These are phyloP conservation scores for Amanita rimosa DNA, from an alignment of 768 basidiomycete genomes.

Conservation along the genomic window DNA sequence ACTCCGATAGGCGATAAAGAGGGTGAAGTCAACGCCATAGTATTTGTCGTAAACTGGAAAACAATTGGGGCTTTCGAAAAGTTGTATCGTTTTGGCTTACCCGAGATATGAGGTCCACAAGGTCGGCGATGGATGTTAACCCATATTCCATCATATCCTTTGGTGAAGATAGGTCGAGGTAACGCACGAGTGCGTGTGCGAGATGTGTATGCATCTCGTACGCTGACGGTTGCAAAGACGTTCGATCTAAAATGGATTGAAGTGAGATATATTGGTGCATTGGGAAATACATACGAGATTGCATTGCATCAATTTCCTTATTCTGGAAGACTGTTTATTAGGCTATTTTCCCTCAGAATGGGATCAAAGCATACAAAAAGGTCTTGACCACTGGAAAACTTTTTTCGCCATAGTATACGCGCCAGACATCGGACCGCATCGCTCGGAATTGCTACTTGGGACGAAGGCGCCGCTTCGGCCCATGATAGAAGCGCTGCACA, in stretches of 20 bases:
- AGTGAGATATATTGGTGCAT: neutral
- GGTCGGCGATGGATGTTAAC: conserved; percentile 43
- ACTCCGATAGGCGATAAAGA: conserved; percentile 75
- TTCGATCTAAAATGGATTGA: conserved; percentile 36
- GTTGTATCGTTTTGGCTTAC: conserved; percentile 25
- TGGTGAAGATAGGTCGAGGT: conserved; percentile 49
- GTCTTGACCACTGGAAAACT: conserved; percentile 41
- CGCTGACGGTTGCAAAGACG: conserved; percentile 33
- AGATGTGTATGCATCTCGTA: conserved; percentile 56
- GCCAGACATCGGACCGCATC: conserved; percentile 77
- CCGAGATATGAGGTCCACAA: conserved; percentile 63
- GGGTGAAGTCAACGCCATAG: conserved; percentile 75
- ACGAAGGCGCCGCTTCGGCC: conserved; percentile 37
- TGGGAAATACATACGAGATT: conserved; percentile 53
- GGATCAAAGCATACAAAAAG: conserved; percentile 38
- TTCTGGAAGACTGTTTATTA: conserved; percentile 25
- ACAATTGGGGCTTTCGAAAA: conserved; percentile 3
- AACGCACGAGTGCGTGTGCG: conserved; percentile 64
- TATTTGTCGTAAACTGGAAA: conserved; percentile 79
- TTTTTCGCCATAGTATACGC: conserved; percentile 57
- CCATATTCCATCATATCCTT: conserved; percentile 48
- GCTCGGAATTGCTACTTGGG: conserved; percentile 42
- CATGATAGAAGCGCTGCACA: conserved; percentile 58
- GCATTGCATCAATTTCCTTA: conserved; percentile 54
- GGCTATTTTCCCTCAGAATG: neutral